These are phyloP conservation scores for Dactylellina sp. DNA, from an alignment of 2,329 filamentous ascomycete genomes.

Conservation along the genomic window DNA sequence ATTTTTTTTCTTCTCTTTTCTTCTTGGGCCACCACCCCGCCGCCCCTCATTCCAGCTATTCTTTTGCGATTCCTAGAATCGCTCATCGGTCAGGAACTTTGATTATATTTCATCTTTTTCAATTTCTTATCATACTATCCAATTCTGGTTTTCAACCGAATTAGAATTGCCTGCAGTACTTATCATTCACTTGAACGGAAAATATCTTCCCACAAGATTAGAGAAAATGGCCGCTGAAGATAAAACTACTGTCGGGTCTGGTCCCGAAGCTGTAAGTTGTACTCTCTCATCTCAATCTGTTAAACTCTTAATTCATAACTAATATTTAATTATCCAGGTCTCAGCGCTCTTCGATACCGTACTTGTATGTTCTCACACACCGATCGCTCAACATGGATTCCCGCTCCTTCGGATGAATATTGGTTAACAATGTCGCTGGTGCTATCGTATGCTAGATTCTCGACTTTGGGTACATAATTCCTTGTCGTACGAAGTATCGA, in stretches of 20 bases:
- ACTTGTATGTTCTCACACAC: slow-evolving; percentile 57
- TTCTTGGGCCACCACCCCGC: slow-evolving; percentile 51
- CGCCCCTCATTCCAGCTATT: slow-evolving; percentile 16
- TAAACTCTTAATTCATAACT: not conserved
- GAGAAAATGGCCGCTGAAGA: slow-evolving; percentile 24
- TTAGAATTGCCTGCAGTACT: not conserved
- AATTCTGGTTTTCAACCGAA: slow-evolving; percentile 8
- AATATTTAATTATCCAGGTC: slow-evolving; percentile 52
- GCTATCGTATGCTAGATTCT: slow-evolving; percentile 57
- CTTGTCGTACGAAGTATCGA: not conserved
- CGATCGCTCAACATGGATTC: not conserved
- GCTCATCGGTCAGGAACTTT: not conserved
- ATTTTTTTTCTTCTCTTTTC: slow-evolving; percentile 25
- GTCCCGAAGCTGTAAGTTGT: slow-evolving; percentile 40
- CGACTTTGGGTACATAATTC: slow-evolving; percentile 59
- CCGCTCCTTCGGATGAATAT: slow-evolving; percentile 10
- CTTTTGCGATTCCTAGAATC: slow-evolving; percentile 9
- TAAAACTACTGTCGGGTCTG: slow-evolving; percentile 41
- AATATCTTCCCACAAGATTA: not conserved
- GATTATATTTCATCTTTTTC: not conserved
- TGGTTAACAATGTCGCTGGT: slow-evolving; percentile 42
- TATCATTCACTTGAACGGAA: not conserved
- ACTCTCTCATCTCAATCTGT: not conserved
- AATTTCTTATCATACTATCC: not conserved
- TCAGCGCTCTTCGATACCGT: slow-evolving; percentile 61